Evolutionary conservation across 2,329 filamentous ascomycete species (phyloP), one percentile per base, ranked within the genome.

Genomic region (Xenoacremonium recifei): DNA sequence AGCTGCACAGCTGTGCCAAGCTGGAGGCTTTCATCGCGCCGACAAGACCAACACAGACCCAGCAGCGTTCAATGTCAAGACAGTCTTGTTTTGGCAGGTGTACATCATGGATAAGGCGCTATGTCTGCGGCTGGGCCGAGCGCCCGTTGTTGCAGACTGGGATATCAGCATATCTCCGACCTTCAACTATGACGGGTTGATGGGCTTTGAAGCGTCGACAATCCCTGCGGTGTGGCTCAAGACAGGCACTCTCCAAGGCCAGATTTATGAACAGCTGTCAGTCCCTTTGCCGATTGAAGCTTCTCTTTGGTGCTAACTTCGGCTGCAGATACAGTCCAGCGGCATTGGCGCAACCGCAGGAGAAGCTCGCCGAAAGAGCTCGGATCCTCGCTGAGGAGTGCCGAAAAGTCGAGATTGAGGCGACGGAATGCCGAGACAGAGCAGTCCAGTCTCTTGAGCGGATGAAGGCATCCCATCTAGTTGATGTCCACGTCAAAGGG

Each of bases 31-130:
- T 45, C 82, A 85, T 55, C 72, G 77, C 37, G 54, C 59, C 11
- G 63, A 62, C 29, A 58, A 54, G 3, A 57, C 64, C 21, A 60
- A 60, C 11, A 50, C 62, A 27, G 65, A 68, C 36, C 48, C 63
- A 6, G 54, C 57, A 7, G 56, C 51, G 18, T 52, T 58, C 23
- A 59, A 64, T 41, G 55, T 67, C 39, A 72, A 71, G 49, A 57
- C 62, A 3, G 60, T 68, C n/a, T 53, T 75, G 18, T 76, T 76
- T 47, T 76, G 72, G 72, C 64, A 70, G 23, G 57, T 71, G 1
- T 85, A 84, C 54, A 71, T 75, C 6, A 64, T 82, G 11, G 77
- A 85, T 50, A 81, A 77, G 45, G 71, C 71, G 2, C 63, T 85
- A 10, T 73, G 77, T 0, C 65, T 86, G 30, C 70, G 80, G 3